Conservation (phyloP, 148 eudicot species). For the Selenicereus undatus region DNA sequence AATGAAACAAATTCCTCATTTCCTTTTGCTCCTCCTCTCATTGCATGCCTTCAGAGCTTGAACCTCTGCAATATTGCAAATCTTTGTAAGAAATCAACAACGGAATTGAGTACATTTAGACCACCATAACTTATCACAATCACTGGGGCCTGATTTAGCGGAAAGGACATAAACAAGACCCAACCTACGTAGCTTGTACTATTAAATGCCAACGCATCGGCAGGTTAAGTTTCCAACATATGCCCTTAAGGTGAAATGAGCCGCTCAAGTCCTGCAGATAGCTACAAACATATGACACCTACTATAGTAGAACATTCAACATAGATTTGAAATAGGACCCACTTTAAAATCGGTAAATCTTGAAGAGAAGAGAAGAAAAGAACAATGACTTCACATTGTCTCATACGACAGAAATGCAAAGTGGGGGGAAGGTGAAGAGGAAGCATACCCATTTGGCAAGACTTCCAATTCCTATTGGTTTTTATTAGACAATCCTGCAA, state of each 20-base stretch:
- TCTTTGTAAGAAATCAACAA: conserved; percentile 6
- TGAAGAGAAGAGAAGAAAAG: neutral
- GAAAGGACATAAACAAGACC: neutral
- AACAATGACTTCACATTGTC: neutral
- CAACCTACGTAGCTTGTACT: neutral
- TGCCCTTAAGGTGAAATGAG: neutral
- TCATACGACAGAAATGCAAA: neutral
- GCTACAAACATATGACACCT: no score
- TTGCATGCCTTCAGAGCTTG: conserved; percentile 36
- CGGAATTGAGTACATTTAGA: neutral
- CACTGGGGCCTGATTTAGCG: neutral
- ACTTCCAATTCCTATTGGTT: conserved; percentile 35
- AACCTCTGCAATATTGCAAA: conserved; percentile 25
- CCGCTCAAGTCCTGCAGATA: neutral
- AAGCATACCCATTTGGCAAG: conserved; percentile 32
- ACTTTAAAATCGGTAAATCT: no score
- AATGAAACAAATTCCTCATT: conserved; percentile 14
- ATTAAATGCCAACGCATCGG: neutral
- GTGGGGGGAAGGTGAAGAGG: neutral
- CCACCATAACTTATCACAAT: neutral
- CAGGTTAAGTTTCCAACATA: neutral
- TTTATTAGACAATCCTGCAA: conserved; percentile 37
- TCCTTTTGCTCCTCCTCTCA: conserved; percentile 18
- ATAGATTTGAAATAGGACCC: no score
- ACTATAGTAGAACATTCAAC: no score